Evolutionary conservation across 306 rosid genomes (phyloP).

Genomic region (Astragalus glycyphyllos): DNA sequence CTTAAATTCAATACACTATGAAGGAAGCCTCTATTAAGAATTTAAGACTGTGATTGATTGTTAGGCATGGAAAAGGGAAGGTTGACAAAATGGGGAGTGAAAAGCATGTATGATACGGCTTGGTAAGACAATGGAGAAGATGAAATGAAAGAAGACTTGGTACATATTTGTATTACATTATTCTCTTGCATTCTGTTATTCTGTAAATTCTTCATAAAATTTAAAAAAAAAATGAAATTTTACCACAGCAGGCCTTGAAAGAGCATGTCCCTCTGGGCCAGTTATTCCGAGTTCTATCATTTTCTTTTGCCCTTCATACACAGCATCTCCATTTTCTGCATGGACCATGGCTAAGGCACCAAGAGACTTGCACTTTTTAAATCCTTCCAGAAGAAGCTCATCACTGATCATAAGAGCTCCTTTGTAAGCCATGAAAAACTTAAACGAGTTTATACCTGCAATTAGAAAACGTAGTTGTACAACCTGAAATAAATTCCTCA

Average conservation of each 20-base stretch:
- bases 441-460: slow-evolving; percentile 92
- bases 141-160: slow-evolving; percentile 13
- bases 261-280: slow-evolving; percentile 97
- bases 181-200: slow-evolving; percentile 20
- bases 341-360: slow-evolving; percentile 99
- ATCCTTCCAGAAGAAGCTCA: slow-evolving; percentile 85
- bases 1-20: background rate
- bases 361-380: slow-evolving; percentile 89
- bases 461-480: slow-evolving; percentile 26
- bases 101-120: background rate
- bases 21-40: slow-evolving; percentile 1
- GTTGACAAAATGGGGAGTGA: background rate
- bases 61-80: slow-evolving; percentile 11
- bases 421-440: slow-evolving; percentile 96
- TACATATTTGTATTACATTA: slow-evolving; percentile 1
- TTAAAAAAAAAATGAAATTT: slow-evolving; percentile 27
- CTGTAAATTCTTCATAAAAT: slow-evolving; percentile 10
- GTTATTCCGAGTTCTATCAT: slow-evolving; percentile 95
- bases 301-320: slow-evolving; percentile 82
- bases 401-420: slow-evolving; percentile 84
- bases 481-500: slow-evolving; percentile 23
- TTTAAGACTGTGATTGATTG: slow-evolving; percentile 10
- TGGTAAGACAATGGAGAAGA: background rate
- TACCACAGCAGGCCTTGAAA: slow-evolving; percentile 93
- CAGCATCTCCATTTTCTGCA: slow-evolving; percentile 98